These are phyloP conservation scores for Vicia sativa DNA, from an alignment of 306 rosid species.

Conservation along the genomic window DNA sequence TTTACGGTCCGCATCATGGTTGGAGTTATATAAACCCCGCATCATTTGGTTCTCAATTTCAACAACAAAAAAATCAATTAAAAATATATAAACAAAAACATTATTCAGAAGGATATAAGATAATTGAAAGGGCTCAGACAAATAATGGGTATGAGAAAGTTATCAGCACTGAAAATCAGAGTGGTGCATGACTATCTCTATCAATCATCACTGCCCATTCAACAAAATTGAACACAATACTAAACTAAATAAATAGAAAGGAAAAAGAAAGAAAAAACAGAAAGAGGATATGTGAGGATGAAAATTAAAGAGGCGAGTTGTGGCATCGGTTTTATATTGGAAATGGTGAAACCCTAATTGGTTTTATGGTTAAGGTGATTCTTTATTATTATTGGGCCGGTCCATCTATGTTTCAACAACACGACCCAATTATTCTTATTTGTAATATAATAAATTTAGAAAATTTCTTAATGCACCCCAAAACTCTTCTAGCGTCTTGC, in stretches of 20 bases:
- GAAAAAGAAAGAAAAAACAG: background rate
- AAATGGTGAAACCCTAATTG: background rate
- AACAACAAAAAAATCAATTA: background rate
- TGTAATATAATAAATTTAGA: no score
- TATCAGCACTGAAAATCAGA: slow-evolving; percentile 87
- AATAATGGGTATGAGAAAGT: slow-evolving; percentile 67
- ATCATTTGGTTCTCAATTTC: slow-evolving; percentile 56
- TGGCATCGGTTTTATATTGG: background rate
- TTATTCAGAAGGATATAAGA: background rate
- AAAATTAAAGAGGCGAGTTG: background rate
- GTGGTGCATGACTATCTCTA: slow-evolving; percentile 95
- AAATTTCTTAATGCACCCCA: no score
- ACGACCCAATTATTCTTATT: background rate
- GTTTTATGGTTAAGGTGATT: background rate
- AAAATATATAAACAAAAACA: background rate
- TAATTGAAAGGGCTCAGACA: slow-evolving; percentile 48
- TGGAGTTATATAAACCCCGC: slow-evolving; percentile 50
- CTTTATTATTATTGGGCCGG: background rate
- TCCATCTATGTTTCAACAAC: background rate
- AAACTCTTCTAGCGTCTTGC: no score
- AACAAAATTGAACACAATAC: background rate
- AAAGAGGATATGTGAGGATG: background rate
- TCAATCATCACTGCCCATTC: slow-evolving; percentile 59
- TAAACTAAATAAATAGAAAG: no score
- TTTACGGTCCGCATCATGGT: slow-evolving; percentile 99